These are phyloP conservation scores for Saussurea involucrata DNA, from an alignment of 129 eudicot species.

Conservation along the genomic window DNA sequence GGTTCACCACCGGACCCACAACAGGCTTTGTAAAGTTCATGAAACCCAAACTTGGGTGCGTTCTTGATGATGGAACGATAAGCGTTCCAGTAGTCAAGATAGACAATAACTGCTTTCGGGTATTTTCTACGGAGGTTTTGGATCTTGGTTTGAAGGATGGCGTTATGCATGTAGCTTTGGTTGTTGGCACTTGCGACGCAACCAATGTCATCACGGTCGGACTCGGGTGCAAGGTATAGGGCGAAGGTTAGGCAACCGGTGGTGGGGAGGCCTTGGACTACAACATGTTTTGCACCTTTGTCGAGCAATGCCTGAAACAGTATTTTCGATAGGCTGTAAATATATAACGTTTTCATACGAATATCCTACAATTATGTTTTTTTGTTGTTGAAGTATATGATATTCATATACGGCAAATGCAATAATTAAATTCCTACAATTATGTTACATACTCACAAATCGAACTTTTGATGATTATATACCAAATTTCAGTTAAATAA, in stretches of 20 bases:
- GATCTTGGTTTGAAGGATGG: conserved; percentile 44
- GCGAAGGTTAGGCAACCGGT: conserved; percentile 75
- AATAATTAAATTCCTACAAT: too few relatives aligned
- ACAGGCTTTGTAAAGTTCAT: conserved; percentile 59
- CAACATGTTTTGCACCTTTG: conserved; percentile 70
- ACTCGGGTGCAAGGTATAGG: conserved; percentile 34
- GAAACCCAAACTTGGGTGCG: conserved; percentile 49
- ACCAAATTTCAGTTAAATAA: not conserved
- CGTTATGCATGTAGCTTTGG: conserved; percentile 50
- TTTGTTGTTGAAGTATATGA: too few relatives aligned
- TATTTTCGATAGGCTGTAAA: not conserved
- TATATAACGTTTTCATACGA: not conserved
- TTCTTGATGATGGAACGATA: conserved; percentile 39
- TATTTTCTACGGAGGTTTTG: conserved; percentile 33
- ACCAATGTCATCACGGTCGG: conserved; percentile 53
- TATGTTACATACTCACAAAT: not conserved
- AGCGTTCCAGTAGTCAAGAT: conserved; percentile 66
- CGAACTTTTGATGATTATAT: not conserved
- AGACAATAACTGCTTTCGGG: conserved; percentile 54
- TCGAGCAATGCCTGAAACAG: conserved; percentile 41
- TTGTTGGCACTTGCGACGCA: conserved; percentile 52
- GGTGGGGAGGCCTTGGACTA: conserved; percentile 76
- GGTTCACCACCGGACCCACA: conserved; percentile 60
- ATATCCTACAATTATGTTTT: not conserved
- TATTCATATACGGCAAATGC: too few relatives aligned